Evolutionary conservation across 1,284 basidiomycete species (phyloP).

Genomic region (Sporisorium exsertum): DNA sequence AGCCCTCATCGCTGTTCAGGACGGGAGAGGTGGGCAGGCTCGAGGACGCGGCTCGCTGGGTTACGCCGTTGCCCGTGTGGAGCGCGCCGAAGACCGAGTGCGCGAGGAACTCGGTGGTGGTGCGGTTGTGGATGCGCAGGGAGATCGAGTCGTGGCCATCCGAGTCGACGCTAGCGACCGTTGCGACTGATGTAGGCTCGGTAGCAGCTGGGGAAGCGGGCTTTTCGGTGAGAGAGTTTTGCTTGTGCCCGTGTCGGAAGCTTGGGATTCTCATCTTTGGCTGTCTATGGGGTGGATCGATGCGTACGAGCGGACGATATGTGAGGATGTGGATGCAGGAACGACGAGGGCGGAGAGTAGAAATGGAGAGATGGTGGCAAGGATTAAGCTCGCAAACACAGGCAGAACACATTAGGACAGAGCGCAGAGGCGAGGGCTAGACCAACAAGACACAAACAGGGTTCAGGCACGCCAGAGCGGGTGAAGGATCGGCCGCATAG

Average conservation of each 20-base stretch:
- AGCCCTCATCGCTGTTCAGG: constrained; percentile 1
- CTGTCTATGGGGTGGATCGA: neutral
- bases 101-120: constrained; percentile 23
- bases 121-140: constrained; percentile 36
- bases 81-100: constrained; percentile 38
- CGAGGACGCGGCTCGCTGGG: constrained; percentile 24
- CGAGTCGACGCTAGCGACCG: neutral
- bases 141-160: constrained; percentile 31
- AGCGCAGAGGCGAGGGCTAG: neutral
- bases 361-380: neutral
- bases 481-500: neutral
- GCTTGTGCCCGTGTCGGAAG: constrained; percentile 24
- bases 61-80: constrained; percentile 10
- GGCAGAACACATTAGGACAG: neutral
- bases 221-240: constrained; percentile 18
- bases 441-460: neutral
- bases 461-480: neutral
- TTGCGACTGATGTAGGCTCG: neutral
- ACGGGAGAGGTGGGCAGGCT: constrained; percentile 19
- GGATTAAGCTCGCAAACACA: too few species aligned
- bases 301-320: neutral
- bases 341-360: neutral
- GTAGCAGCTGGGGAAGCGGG: neutral
- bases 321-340: neutral
- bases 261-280: constrained; percentile 24